Base-by-base conservation (phyloP, 371 early-diverging fungal species). In the Mucor plumbeus region DNA sequence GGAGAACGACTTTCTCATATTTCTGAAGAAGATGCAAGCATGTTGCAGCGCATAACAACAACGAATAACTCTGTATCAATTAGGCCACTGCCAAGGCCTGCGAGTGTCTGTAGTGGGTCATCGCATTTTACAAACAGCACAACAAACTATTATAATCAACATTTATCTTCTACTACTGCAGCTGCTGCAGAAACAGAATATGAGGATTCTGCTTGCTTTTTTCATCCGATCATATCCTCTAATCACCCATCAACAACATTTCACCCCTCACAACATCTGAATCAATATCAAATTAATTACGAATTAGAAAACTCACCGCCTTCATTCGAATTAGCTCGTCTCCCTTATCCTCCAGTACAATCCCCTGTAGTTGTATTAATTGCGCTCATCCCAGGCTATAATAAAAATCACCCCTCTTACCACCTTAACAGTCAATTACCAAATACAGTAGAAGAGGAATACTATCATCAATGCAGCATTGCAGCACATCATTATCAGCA, bases 11-110 rank as follows among this genome's bases (percentile, higher is more conserved):
- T 81, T 7, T 81, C 81, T 0, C 78, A 81, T 47, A 81, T 81
- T 7, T 81, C 81, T 7, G 81, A 81, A 67, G 81, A 81, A 63
- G 81, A 81, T 64, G 74, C 73, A n/a, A 74, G 74, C 26, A 67
- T 69, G 69, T 43, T 78, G 36, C 76, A 71, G 34, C 67, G 70
- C n/a, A 70, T 80, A 48, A 50, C 55, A 26, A 68, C 69, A 5
- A 62, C 69, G 44, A 53, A 67, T 26, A 53, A 66, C 35, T 65
- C 43, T 39, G 58, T 35, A 39, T 61, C 55, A 40, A 71, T 48
- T 21, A 54, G 33, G 41, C 61, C 65, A 7, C 17, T 61, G 7
- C 65, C 65, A 17, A 55, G 67, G 38, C 62, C 43, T 15, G 26
- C 26, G n/a, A 67, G 67, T 59, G 34, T 47, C 35, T 55, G 36